These are phyloP conservation scores for Prunella vulgaris DNA, from an alignment of 257 asterid genomes.

Conservation along the genomic window DNA sequence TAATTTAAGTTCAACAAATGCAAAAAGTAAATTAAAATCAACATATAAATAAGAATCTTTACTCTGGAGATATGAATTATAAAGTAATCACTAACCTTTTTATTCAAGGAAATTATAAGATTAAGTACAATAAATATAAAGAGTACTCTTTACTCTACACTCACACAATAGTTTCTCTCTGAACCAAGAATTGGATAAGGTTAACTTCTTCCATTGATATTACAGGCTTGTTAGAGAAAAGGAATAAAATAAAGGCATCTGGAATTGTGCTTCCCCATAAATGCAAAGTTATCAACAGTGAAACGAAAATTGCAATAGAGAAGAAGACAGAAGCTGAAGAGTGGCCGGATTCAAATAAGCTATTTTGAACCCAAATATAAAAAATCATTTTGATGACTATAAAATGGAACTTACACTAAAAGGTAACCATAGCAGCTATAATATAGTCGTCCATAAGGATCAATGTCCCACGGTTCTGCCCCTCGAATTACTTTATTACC, in stretches of 20 bases:
- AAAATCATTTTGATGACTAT: conserved; percentile 12
- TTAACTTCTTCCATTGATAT: not conserved
- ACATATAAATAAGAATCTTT: not conserved
- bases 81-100: not conserved
- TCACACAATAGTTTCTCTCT: not conserved
- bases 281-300: not conserved
- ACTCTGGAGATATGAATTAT: not conserved
- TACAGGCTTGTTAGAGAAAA: not conserved
- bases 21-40: not conserved
- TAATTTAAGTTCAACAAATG: not conserved
- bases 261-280: not conserved
- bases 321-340: not conserved
- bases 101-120: not conserved
- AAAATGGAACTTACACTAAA: conserved; percentile 69
- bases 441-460: conserved; percentile 67
- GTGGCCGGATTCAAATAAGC: not conserved
- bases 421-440: conserved; percentile 85
- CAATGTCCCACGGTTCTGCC: conserved; percentile 70
- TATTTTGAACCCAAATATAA: conserved; percentile 11
- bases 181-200: not conserved
- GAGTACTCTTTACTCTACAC: not conserved
- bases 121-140: not conserved
- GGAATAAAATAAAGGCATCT: not conserved
- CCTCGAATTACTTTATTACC: conserved; percentile 61
- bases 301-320: not conserved